Evolutionary conservation across 2,329 filamentous ascomycete genomes (phyloP).

Genomic region (Verticillium zaregamsianum): DNA sequence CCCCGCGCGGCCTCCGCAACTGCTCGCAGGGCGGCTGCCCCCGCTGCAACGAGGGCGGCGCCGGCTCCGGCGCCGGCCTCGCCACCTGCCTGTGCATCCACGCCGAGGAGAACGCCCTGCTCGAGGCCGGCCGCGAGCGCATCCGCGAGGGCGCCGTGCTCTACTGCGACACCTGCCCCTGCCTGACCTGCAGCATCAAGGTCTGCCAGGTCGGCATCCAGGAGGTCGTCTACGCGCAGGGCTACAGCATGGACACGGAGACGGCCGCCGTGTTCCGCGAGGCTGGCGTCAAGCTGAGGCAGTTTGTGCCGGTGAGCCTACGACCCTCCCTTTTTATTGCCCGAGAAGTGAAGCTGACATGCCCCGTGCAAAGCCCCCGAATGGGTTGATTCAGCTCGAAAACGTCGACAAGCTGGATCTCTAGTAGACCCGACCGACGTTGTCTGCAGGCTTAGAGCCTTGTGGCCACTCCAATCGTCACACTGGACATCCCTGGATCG

Average conservation of each 20-base stretch:
- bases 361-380: conserved; percentile 46
- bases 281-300: conserved; percentile 78
- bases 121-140: conserved; percentile 89
- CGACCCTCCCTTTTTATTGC: not conserved
- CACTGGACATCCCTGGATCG: not conserved
- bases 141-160: conserved; percentile 78
- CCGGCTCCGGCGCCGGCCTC: conserved; percentile 62
- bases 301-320: conserved; percentile 75
- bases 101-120: conserved; percentile 92
- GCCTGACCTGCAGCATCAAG: conserved; percentile 96
- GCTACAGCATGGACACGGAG: conserved; percentile 89
- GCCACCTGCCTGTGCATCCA: conserved; percentile 94
- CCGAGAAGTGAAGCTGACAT: conserved; percentile 14
- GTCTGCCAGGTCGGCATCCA: conserved; percentile 94
- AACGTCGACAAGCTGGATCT: conserved; percentile 52
- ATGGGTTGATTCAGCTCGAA: conserved; percentile 61
- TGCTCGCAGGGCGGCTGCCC: conserved; percentile 89
- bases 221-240: conserved; percentile 91
- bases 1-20: conserved; percentile 82
- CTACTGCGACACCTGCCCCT: conserved; percentile 96
- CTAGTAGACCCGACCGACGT: conserved; percentile 14
- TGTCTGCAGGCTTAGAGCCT: not conserved
- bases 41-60: conserved; percentile 75
- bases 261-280: conserved; percentile 78
- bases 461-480: not conserved